These are phyloP conservation scores for Plantago rigida DNA, from an alignment of 305 asterid species.

Conservation along the genomic window DNA sequence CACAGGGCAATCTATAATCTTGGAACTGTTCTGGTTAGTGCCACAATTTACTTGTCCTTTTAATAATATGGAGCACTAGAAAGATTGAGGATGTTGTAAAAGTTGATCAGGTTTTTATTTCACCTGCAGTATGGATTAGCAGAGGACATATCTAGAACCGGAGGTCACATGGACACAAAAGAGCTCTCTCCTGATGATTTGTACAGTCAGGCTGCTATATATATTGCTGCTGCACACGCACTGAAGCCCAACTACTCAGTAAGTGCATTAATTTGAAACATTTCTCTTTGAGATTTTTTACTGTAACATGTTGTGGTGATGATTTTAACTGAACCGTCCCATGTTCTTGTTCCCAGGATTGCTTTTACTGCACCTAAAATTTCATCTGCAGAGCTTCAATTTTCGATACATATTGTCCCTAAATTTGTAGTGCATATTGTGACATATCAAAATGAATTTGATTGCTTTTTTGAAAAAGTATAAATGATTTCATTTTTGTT, in stretches of 20 bases:
- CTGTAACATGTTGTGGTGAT: slow-evolving; percentile 17
- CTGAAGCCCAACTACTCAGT: slow-evolving; percentile 88
- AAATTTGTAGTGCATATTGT: too few relatives aligned
- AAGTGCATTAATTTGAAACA: slow-evolving; percentile 26
- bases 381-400: too few relatives aligned
- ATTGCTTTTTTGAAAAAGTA: too few relatives aligned
- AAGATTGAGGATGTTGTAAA: slow-evolving; percentile 11
- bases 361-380: too few relatives aligned
- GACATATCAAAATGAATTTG: too few relatives aligned
- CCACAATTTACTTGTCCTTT: slow-evolving; percentile 23
- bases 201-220: slow-evolving; percentile 90
- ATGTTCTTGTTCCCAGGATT: slow-evolving; percentile 9
- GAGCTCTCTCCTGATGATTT: slow-evolving; percentile 79
- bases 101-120: slow-evolving; percentile 24
- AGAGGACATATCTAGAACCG: slow-evolving; percentile 90
- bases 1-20: slow-evolving; percentile 99
- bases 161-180: slow-evolving; percentile 51
- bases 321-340: slow-evolving; percentile 5
- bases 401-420: too few relatives aligned
- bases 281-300: slow-evolving; percentile 9
- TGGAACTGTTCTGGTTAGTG: slow-evolving; percentile 96
- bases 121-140: slow-evolving; percentile 88
- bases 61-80: not conserved
- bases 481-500: not conserved
- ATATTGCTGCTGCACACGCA: slow-evolving; percentile 97